phyloP scores from a whole-genome alignment of 345 rosid species.

The Hypericum androsaemum region DNA sequence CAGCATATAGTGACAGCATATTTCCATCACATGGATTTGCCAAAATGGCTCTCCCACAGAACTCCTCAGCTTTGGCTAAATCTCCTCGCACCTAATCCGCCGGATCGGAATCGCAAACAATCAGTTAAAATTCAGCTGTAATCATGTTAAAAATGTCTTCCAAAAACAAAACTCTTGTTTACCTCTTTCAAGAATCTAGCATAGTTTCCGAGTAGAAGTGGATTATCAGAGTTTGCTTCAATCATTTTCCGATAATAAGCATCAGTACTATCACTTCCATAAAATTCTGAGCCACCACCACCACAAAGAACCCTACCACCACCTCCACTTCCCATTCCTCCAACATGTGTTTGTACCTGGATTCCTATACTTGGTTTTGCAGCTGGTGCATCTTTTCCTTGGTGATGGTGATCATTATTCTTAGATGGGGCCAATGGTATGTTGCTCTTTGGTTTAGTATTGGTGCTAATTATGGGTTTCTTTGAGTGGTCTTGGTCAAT shows the following conservation, averaged over 20 bases:
- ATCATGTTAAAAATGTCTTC: not conserved
- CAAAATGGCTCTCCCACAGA: constrained; percentile 52
- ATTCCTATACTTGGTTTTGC: constrained; percentile 10
- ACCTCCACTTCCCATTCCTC: constrained; percentile 17
- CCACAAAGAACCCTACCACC: constrained; percentile 19
- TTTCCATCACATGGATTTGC: constrained; percentile 53
- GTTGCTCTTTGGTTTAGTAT: constrained; percentile 17
- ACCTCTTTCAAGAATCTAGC: constrained; percentile 71
- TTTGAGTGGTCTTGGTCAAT: constrained; percentile 22
- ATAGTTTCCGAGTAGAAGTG: constrained; percentile 54
- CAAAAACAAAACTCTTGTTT: not conserved
- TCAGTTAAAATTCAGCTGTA: not conserved
- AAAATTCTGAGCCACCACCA: constrained; percentile 20
- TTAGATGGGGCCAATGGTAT: constrained; percentile 4
- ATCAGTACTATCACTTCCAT: constrained; percentile 37
- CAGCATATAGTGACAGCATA: constrained; percentile 45
- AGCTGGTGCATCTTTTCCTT: not conserved
- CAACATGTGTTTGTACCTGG: constrained; percentile 23
- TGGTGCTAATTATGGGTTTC: constrained; percentile 14
- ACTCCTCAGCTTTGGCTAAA: constrained; percentile 51
- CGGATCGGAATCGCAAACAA: not conserved
- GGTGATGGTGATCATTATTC: not conserved
- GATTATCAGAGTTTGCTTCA: constrained; percentile 38
- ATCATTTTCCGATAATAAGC: constrained; percentile 53
- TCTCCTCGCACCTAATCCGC: constrained; percentile 42